These are phyloP conservation scores for Lobulomyces angularis DNA, from an alignment of 192 early-diverging fungal genomes.

Conservation along the genomic window DNA sequence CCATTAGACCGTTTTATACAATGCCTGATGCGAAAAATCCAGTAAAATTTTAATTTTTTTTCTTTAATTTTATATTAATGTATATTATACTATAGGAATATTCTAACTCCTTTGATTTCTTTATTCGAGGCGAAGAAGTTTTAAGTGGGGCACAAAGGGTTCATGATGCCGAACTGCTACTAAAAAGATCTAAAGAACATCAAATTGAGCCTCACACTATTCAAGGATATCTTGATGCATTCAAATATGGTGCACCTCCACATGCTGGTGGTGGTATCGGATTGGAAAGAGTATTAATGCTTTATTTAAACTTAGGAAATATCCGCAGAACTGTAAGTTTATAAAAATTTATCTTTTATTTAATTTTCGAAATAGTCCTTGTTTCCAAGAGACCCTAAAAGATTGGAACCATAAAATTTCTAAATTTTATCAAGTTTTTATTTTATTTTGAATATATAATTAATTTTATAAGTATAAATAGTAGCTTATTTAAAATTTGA, in stretches of 20 bases:
- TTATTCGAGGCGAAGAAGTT: slow-evolving; percentile 98
- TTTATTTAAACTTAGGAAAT: slow-evolving; percentile 88
- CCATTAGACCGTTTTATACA: slow-evolving; percentile 94
- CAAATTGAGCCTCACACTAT: slow-evolving; percentile 69
- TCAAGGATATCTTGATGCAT: slow-evolving; percentile 84
- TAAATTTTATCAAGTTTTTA: too few species aligned
- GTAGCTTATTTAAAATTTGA: too few species aligned
- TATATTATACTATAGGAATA: slow-evolving; percentile 40
- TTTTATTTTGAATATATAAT: not conserved
- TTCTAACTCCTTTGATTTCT: slow-evolving; percentile 99
- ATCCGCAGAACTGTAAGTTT: slow-evolving; percentile 80
- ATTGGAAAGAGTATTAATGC: slow-evolving; percentile 93
- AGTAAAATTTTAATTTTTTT: slow-evolving; percentile 18
- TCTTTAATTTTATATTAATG: slow-evolving; percentile 8
- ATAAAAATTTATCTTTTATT: too few species aligned
- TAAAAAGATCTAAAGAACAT: slow-evolving; percentile 62
- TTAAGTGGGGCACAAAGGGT: slow-evolving; percentile 98
- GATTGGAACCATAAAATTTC: slow-evolving; percentile 74
- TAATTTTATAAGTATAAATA: slow-evolving; percentile 2
- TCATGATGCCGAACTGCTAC: slow-evolving; percentile 74
- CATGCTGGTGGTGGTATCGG: slow-evolving; percentile 97
- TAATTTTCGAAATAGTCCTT: too few species aligned
- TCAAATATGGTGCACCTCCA: slow-evolving; percentile 91
- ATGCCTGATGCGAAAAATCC: slow-evolving; percentile 87
- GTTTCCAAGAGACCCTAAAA: slow-evolving; percentile 97